phyloP scores from a whole-genome alignment of 1,139 yeast species.

The Pichia terricola region DNA sequence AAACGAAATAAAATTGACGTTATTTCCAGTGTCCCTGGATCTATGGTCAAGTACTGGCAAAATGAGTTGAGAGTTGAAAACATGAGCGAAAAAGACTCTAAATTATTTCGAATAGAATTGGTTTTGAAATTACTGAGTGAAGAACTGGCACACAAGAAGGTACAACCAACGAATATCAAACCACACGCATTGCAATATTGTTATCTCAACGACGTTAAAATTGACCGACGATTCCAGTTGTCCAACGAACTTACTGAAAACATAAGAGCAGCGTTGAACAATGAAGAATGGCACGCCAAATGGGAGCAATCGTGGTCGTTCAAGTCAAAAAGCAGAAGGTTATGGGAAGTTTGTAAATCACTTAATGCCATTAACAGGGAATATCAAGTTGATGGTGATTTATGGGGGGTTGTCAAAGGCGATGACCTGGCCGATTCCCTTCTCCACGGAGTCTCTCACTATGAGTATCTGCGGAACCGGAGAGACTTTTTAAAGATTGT shows the following conservation, averaged over 20 bases:
- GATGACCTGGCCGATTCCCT: conserved; percentile 57
- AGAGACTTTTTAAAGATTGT: neutral
- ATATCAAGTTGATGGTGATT: conserved; percentile 6
- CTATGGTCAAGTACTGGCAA: conserved; percentile 15
- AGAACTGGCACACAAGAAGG: neutral
- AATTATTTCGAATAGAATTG: conserved; percentile 21
- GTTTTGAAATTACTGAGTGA: conserved; percentile 10
- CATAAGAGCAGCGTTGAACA: neutral
- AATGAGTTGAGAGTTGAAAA: neutral
- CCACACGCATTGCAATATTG: neutral
- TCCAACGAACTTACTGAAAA: neutral
- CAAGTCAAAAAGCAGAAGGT: conserved; percentile 15
- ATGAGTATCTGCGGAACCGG: conserved; percentile 35
- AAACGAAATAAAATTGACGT: neutral
- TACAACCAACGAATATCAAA: neutral
- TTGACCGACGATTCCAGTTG: neutral
- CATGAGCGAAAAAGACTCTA: conserved; percentile 7
- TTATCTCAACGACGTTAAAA: neutral
- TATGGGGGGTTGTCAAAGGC: conserved; percentile 30
- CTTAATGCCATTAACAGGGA: conserved; percentile 12
- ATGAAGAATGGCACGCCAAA: neutral
- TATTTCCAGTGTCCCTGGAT: conserved; percentile 8
- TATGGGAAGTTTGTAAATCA: conserved; percentile 18
- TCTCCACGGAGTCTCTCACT: conserved; percentile 47
- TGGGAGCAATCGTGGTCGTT: conserved; percentile 12